Percentiles rank a stretch among this genome's conserved stretches.
Conservation (phyloP, 352 stramenopile genomes). For the Aphanomyces invadans region DNA sequence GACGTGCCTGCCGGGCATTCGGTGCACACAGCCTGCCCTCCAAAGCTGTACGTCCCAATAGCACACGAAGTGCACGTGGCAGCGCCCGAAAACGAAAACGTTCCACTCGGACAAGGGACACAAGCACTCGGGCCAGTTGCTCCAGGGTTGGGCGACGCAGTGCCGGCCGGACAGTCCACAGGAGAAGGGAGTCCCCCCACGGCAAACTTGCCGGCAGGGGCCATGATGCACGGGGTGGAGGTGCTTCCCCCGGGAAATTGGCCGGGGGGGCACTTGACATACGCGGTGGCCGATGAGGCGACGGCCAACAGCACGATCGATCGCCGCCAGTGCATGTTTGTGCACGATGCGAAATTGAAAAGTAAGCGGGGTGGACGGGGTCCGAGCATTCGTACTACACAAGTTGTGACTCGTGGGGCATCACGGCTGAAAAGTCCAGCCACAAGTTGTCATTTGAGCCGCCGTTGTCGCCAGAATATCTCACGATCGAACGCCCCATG, state of each 20-base stretch:
- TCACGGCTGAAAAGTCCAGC: no score
- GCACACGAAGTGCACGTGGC: background rate
- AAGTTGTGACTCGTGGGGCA: no score
- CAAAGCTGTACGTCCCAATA: background rate
- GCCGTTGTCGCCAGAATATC: no score
- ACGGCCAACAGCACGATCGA: background rate
- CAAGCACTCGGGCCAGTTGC: background rate
- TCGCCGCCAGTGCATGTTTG: no score
- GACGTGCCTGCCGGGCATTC: background rate
- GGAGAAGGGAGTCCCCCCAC: background rate
- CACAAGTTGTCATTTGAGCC: no score
- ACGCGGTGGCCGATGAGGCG: background rate
- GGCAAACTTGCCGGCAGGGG: background rate
- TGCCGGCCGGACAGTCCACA: background rate
- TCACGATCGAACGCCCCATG: no score
- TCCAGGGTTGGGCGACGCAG: background rate
- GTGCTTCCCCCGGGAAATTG: background rate
- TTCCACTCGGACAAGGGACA: background rate
- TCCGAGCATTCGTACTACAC: no score
- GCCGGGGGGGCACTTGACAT: background rate
- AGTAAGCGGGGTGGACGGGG: no score
- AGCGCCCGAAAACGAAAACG: background rate
- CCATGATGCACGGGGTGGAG: background rate
- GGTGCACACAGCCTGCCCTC: background rate
- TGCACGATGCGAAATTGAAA: no score